These are phyloP conservation scores for Kurtzmaniella cleridarum DNA, from an alignment of 805 yeast genomes.

Conservation along the genomic window DNA sequence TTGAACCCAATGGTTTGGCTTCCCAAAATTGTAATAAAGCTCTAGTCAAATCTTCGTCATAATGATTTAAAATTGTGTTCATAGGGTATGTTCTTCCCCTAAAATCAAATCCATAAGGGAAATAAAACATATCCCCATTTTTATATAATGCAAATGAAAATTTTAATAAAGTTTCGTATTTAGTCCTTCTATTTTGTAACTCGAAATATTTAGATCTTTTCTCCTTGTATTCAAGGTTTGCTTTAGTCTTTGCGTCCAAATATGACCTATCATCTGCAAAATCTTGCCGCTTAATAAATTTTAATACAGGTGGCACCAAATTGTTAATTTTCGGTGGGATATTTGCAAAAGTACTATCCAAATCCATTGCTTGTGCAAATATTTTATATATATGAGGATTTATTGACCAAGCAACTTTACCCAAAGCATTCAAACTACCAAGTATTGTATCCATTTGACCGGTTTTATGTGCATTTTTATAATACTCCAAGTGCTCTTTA, in stretches of 20 bases:
- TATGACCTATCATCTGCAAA: neutral
- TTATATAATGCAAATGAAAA: constrained; percentile 21
- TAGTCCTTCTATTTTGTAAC: constrained; percentile 12
- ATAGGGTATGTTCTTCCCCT: constrained; percentile 38
- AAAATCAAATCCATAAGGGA: constrained; percentile 36
- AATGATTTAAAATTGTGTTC: constrained; percentile 29
- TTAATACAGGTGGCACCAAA: neutral
- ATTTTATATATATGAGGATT: constrained; percentile 20
- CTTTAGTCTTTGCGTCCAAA: neutral
- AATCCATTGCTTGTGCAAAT: constrained; percentile 15
- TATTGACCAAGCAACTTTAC: constrained; percentile 31
- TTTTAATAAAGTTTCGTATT: constrained; percentile 13
- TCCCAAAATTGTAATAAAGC: constrained; percentile 34
- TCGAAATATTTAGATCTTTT: constrained; percentile 3
- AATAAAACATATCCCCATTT: constrained; percentile 31
- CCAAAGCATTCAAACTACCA: constrained; percentile 22
- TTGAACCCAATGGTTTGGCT: constrained; percentile 26
- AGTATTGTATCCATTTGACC: constrained; percentile 30
- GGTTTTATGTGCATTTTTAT: constrained; percentile 20
- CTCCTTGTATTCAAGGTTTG: neutral
- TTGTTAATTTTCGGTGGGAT: constrained; percentile 17
- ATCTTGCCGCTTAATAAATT: neutral
- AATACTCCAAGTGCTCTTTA: constrained; percentile 11
- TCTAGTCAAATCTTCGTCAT: constrained; percentile 30
- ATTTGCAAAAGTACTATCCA: constrained; percentile 16